These are phyloP conservation scores for Penicillium nucicola DNA, from an alignment of 495 filamentous ascomycete species.

Conservation along the genomic window DNA sequence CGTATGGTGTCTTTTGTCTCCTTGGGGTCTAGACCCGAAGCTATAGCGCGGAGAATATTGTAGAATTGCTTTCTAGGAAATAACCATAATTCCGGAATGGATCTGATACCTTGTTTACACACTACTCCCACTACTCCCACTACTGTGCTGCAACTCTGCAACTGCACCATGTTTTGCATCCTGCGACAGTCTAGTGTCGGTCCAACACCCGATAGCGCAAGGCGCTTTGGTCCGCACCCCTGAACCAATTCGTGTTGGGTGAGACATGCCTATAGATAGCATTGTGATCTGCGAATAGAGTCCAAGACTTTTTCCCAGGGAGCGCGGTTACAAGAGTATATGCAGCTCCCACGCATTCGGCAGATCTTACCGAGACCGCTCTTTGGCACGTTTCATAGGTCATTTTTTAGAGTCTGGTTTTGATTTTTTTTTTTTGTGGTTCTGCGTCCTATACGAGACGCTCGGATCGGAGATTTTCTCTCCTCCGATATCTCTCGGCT, in stretches of 20 bases:
- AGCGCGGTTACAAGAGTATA: background rate
- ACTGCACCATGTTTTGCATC: slow-evolving; percentile 28
- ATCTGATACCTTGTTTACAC: background rate
- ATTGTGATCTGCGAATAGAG: slow-evolving; percentile 12
- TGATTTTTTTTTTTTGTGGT: background rate
- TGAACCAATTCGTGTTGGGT: slow-evolving; percentile 15
- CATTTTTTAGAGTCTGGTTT: too few relatives aligned
- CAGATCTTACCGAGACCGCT: slow-evolving; percentile 5
- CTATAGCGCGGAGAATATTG: background rate
- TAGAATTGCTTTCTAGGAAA: background rate
- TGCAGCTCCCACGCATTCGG: slow-evolving; percentile 1
- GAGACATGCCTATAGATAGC: slow-evolving; percentile 14
- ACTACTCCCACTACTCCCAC: background rate
- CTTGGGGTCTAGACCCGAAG: too few relatives aligned
- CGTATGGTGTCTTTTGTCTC: too few relatives aligned
- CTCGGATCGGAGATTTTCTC: slow-evolving; percentile 14
- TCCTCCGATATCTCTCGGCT: slow-evolving; percentile 24
- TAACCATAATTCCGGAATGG: background rate
- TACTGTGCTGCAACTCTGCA: slow-evolving; percentile 23
- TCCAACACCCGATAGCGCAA: slow-evolving; percentile 14
- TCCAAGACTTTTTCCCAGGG: background rate
- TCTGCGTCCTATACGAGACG: background rate
- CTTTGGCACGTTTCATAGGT: background rate
- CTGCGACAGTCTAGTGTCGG: slow-evolving; percentile 12
- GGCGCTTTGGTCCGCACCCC: slow-evolving; percentile 7